Evolutionary conservation across 768 basidiomycete genomes (phyloP).

Genomic region (Tulasnella sp.): DNA sequence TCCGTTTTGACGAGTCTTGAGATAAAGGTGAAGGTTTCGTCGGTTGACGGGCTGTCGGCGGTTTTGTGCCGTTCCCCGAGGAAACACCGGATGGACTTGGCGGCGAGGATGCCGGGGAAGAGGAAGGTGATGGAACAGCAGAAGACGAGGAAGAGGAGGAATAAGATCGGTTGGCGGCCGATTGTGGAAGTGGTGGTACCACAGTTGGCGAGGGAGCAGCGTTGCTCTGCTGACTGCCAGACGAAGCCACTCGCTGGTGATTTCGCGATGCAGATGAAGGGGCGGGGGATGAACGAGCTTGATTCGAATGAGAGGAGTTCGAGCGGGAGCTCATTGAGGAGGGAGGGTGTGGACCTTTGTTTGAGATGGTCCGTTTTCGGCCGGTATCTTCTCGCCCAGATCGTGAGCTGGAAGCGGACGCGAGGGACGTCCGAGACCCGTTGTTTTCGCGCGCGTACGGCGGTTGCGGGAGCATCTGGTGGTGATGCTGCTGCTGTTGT

Average conservation of each 20-base stretch:
- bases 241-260: background rate
- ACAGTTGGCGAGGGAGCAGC: background rate
- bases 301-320: slow-evolving; percentile 4
- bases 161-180: slow-evolving; percentile 15
- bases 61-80: slow-evolving; percentile 26
- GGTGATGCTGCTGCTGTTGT: slow-evolving; percentile 14
- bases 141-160: slow-evolving; percentile 19
- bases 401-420: slow-evolving; percentile 26
- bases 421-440: slow-evolving; percentile 59
- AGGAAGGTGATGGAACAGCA: slow-evolving; percentile 23
- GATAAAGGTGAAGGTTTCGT: slow-evolving; percentile 55
- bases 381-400: slow-evolving; percentile 28
- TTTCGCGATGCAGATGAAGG: background rate
- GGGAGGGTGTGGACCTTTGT: slow-evolving; percentile 9
- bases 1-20: slow-evolving; percentile 31
- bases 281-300: background rate
- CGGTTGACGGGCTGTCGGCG: slow-evolving; percentile 23
- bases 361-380: slow-evolving; percentile 45
- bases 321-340: slow-evolving; percentile 18
- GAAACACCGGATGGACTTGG: slow-evolving; percentile 23
- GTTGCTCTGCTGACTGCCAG: background rate
- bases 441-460: slow-evolving; percentile 72
- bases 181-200: no score
- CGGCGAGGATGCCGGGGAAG: slow-evolving; percentile 27
- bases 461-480: slow-evolving; percentile 27